Evolutionary conservation across 1,139 yeast species (phyloP).

Genomic region (Kurtzmaniella quercitrusa): DNA sequence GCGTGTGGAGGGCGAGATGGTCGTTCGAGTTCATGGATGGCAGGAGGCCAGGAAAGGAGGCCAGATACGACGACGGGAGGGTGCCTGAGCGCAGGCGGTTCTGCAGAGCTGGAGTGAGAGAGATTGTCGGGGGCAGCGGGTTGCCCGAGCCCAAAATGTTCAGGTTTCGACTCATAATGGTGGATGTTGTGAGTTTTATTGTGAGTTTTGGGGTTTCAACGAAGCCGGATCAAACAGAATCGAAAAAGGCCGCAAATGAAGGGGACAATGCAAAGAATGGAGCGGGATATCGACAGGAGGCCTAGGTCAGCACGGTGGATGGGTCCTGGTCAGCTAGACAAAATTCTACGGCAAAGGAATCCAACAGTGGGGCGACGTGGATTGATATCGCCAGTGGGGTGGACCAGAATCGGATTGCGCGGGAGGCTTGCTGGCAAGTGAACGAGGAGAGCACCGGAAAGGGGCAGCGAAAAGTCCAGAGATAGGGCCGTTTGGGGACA

Average conservation of each 20-base stretch:
- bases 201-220: too few species aligned
- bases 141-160: slow-evolving; percentile 10
- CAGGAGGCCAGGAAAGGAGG: slow-evolving; percentile 15
- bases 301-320: too few species aligned
- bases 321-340: too few species aligned
- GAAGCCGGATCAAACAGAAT: too few species aligned
- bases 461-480: slow-evolving; percentile 7
- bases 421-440: not conserved
- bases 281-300: too few species aligned
- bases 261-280: too few species aligned
- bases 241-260: too few species aligned
- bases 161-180: slow-evolving; percentile 5
- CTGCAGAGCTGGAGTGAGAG: slow-evolving; percentile 23
- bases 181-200: not conserved
- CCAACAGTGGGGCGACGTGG: too few species aligned
- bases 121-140: slow-evolving; percentile 32
- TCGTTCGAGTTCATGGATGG: slow-evolving; percentile 10
- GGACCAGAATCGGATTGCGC: not conserved
- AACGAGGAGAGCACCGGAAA: not conserved
- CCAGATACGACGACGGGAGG: slow-evolving; percentile 26
- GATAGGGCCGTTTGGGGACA: too few species aligned
- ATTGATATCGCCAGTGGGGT: too few species aligned
- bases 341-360: too few species aligned
- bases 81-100: slow-evolving; percentile 54
- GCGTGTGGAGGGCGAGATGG: slow-evolving; percentile 14